Evolutionary conservation across 345 rosid genomes (phyloP).

Genomic region (Conringia planisiliqua): DNA sequence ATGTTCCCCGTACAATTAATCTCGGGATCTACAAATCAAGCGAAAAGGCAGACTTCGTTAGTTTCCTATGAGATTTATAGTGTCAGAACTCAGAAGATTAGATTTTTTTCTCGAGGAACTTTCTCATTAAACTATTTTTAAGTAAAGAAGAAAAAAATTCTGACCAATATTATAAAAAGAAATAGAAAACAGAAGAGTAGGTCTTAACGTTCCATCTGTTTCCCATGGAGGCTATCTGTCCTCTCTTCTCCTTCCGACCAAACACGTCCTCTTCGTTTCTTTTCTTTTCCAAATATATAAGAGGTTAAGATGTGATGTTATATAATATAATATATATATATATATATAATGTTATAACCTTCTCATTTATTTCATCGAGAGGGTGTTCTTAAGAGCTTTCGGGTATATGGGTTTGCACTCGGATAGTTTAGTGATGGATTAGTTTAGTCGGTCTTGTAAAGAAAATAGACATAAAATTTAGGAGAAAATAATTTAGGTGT

Average conservation of each 20-base stretch:
- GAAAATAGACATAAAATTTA: no score
- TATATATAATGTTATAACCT: no score
- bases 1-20: constrained; percentile 17
- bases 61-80: constrained; percentile 27
- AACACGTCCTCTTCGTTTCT: constrained; percentile 21
- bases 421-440: no score
- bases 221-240: constrained; percentile 31
- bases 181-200: not conserved
- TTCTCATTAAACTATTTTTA: not conserved
- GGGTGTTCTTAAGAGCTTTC: no score
- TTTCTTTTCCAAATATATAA: not conserved
- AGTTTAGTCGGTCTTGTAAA: no score
- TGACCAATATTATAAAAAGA: not conserved
- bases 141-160: not conserved
- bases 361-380: no score
- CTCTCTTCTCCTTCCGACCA: constrained; percentile 34
- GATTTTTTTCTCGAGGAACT: not conserved
- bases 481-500: no score
- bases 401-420: no score
- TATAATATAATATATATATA: not conserved
- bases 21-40: constrained; percentile 21
- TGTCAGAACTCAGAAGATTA: constrained; percentile 31
- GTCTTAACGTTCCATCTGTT: constrained; percentile 27
- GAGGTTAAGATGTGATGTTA: not conserved
- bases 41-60: constrained; percentile 19